These are phyloP conservation scores for Fusarium subtropicale DNA, from an alignment of 2,329 filamentous ascomycete species.

Conservation along the genomic window DNA sequence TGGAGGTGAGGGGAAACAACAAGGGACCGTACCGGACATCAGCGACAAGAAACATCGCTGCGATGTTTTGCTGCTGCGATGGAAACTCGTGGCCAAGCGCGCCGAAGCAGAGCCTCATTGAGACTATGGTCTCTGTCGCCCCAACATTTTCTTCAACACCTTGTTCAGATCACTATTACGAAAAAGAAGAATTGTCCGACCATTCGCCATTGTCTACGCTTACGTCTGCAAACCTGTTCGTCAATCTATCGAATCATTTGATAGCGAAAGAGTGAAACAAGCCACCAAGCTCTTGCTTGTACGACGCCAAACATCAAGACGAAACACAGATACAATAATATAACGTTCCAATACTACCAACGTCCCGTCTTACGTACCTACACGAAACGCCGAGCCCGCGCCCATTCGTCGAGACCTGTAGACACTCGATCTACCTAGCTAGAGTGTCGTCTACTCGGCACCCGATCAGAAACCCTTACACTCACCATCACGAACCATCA, in stretches of 20 bases:
- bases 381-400: not conserved
- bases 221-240: not conserved
- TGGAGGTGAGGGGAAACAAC: conserved; percentile 2
- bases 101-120: not conserved
- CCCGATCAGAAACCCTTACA: not conserved
- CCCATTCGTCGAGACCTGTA: not conserved
- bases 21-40: not conserved
- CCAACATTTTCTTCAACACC: not conserved
- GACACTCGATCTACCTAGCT: not conserved
- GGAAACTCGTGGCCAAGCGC: not conserved
- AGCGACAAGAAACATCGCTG: conserved; percentile 4
- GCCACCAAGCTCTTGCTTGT: not conserved
- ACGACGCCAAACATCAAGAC: not conserved
- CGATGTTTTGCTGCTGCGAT: conserved; percentile 12
- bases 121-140: not conserved
- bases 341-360: not conserved
- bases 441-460: not conserved
- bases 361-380: not conserved
- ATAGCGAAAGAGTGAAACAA: not conserved
- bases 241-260: not conserved
- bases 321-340: not conserved
- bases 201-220: not conserved
- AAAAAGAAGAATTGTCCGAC: not conserved
- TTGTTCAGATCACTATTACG: not conserved
- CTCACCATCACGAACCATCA: not conserved